A percentile compares a stretch with the other conserved stretches of the same genome.
These are phyloP conservation scores for Colletotrichum orchidophilum DNA, from an alignment of 2,329 filamentous ascomycete genomes.

Conservation along the genomic window DNA sequence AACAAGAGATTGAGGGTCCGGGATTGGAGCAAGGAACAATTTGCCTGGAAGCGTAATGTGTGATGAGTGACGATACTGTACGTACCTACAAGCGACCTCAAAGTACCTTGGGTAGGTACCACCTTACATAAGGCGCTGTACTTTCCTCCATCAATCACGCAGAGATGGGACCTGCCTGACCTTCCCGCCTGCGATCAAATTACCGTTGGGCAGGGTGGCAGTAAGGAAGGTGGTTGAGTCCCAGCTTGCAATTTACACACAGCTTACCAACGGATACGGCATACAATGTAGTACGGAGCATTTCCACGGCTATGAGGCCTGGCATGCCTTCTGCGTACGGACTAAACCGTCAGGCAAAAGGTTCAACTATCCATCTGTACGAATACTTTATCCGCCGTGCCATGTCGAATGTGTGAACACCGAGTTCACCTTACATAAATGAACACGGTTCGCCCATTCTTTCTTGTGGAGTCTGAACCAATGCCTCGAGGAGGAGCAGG, in stretches of 20 bases:
- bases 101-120: background rate
- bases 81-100: background rate
- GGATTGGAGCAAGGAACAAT: conserved; percentile 27
- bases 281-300: background rate
- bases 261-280: background rate
- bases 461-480: conserved; percentile 26
- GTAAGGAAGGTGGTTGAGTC: background rate
- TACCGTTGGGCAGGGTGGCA: background rate
- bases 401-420: background rate
- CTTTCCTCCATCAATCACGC: background rate
- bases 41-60: conserved; percentile 7
- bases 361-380: background rate
- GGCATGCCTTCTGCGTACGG: background rate
- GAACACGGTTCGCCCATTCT: conserved; percentile 18
- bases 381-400: background rate
- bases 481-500: background rate
- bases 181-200: background rate
- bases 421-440: background rate
- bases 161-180: background rate
- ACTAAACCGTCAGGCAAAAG: background rate
- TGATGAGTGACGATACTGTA: background rate
- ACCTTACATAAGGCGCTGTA: background rate
- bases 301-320: background rate
- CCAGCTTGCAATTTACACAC: background rate
- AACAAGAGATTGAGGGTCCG: conserved; percentile 32